Evolutionary conservation across 495 filamentous ascomycete genomes (phyloP).

Genomic region (Penicillium steckii): DNA sequence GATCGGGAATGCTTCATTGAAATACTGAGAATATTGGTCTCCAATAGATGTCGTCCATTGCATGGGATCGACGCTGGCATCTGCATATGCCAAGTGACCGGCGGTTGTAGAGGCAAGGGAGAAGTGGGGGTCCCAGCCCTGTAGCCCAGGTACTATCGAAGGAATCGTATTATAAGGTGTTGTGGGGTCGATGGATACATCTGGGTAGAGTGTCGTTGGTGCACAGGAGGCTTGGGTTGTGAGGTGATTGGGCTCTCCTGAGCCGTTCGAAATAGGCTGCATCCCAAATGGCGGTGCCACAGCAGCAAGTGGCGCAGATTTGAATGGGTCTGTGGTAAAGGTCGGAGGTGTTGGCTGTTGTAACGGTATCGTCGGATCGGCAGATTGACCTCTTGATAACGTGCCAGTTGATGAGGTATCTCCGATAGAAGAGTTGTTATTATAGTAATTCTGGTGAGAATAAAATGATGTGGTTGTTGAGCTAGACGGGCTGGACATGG

Average conservation of each 20-base stretch:
- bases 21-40: conserved; percentile 52
- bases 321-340: conserved; percentile 14
- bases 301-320: conserved; percentile 18
- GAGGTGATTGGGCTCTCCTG: conserved; percentile 9
- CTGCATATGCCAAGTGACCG: conserved; percentile 40
- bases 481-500: conserved; percentile 50
- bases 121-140: conserved; percentile 48
- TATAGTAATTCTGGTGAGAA: conserved; percentile 29
- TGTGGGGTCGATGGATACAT: conserved; percentile 36
- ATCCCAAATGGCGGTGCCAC: conserved; percentile 20
- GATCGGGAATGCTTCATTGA: conserved; percentile 43
- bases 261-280: conserved; percentile 12
- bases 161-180: conserved; percentile 48
- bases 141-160: conserved; percentile 44
- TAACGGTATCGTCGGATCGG: conserved; percentile 31
- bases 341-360: conserved; percentile 26
- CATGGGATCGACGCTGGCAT: conserved; percentile 38
- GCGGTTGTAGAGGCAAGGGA: conserved; percentile 42
- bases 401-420: conserved; percentile 35
- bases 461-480: conserved; percentile 36
- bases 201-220: conserved; percentile 25
- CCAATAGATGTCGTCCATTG: conserved; percentile 42
- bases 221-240: conserved; percentile 21
- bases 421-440: conserved; percentile 25
- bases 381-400: conserved; percentile 39